Evolutionary conservation across 208 protist genomes (phyloP).

Genomic region (Trypanosomatidae sp.): DNA sequence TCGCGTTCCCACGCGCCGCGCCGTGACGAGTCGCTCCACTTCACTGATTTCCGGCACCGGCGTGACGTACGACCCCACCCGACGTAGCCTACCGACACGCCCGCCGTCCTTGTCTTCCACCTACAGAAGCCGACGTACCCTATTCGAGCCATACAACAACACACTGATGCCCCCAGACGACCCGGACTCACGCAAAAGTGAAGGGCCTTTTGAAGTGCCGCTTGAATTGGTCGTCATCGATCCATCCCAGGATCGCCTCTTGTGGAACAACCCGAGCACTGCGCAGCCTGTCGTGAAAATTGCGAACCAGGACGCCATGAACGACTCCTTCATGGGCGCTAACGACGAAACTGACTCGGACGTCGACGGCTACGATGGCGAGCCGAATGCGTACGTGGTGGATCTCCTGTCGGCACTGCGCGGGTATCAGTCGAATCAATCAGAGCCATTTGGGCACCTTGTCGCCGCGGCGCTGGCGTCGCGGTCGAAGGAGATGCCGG

Average conservation of each 20-base stretch:
- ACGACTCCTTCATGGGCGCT: constrained; percentile 23
- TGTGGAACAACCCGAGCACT: constrained; percentile 7
- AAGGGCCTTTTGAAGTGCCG: constrained; percentile 1
- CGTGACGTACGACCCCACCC: not conserved
- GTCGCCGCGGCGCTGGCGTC: constrained; percentile 74
- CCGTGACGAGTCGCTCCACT: not conserved
- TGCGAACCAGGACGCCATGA: constrained; percentile 1
- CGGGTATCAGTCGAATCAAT: constrained; percentile 63
- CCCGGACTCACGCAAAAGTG: not conserved
- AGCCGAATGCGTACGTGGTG: constrained; percentile 49
- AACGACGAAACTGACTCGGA: constrained; percentile 30
- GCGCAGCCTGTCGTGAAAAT: constrained; percentile 2
- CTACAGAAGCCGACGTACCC: not conserved
- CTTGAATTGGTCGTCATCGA: constrained; percentile 29
- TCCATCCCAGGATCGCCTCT: constrained; percentile 1
- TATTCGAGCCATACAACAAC: constrained; percentile 18
- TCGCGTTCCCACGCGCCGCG: not conserved
- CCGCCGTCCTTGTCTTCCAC: not conserved
- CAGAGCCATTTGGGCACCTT: constrained; percentile 72
- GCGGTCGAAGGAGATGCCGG: constrained; percentile 48
- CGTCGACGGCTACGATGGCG: constrained; percentile 22
- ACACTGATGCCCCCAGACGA: not conserved
- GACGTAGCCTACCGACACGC: not conserved
- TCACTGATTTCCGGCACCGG: constrained; percentile 13
- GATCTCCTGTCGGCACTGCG: constrained; percentile 67